These are phyloP conservation scores for Bacidia rubella DNA, from an alignment of 495 filamentous ascomycete genomes.

Conservation along the genomic window DNA sequence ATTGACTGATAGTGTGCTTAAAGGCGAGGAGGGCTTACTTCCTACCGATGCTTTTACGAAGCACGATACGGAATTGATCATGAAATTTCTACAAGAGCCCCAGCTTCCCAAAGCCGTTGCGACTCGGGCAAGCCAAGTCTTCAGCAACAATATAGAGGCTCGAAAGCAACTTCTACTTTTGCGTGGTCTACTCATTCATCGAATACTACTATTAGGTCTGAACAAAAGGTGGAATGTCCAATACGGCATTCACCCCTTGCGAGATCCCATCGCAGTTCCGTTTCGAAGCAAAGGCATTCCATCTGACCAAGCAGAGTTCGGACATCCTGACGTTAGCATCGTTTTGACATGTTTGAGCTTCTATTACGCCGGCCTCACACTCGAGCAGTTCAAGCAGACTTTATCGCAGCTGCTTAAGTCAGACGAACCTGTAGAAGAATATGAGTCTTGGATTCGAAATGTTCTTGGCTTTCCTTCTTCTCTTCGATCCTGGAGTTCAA, in stretches of 20 bases:
- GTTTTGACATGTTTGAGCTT: slow-evolving; percentile 54
- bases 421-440: slow-evolving; percentile 43
- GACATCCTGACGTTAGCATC: slow-evolving; percentile 59
- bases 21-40: slow-evolving; percentile 6
- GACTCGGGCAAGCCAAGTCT: slow-evolving; percentile 1
- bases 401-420: slow-evolving; percentile 39
- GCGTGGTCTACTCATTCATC: slow-evolving; percentile 44
- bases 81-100: slow-evolving; percentile 7
- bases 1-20: slow-evolving; percentile 7
- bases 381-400: slow-evolving; percentile 36
- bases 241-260: slow-evolving; percentile 38
- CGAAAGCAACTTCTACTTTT: slow-evolving; percentile 38
- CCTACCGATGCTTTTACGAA: background rate
- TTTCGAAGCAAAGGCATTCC: slow-evolving; percentile 59
- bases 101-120: background rate
- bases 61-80: background rate
- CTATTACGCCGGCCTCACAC: slow-evolving; percentile 49
- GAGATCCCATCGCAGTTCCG: slow-evolving; percentile 47
- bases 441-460: slow-evolving; percentile 37
- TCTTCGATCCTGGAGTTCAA: slow-evolving; percentile 34
- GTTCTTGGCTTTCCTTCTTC: slow-evolving; percentile 23
- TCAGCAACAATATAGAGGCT: slow-evolving; percentile 25
- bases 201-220: slow-evolving; percentile 42
- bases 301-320: slow-evolving; percentile 51
- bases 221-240: slow-evolving; percentile 55